Evolutionary conservation across 2,329 filamentous ascomycete species (phyloP), one percentile per base, ranked within the genome.

Genomic region (Dothidotthia symphoricarpi): DNA sequence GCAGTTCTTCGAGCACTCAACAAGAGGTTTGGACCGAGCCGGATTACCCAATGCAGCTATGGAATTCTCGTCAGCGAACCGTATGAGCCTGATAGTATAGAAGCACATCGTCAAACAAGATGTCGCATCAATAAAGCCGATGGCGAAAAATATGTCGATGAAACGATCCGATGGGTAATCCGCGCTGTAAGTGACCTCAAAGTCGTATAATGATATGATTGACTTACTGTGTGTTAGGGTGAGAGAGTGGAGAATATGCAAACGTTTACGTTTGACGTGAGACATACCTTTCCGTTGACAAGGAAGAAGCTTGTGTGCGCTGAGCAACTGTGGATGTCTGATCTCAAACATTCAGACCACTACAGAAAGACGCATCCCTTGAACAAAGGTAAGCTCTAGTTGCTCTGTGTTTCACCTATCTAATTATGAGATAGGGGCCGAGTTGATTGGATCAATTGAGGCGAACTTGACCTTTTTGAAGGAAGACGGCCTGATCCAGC

Each of bases 1-100:
- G 61, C 58, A 14, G 51, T 64, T 14, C 48, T 63, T 8, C 45
- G 59, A 15, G 60, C 60, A 7, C 34, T 63, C 16, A 53, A 57
- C 33, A 63, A 60, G 43, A 47, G 55, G 17, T 24, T 45, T 11
- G 60, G 59, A 1, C 62, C 61, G 0, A 40, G 31, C 9, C 41
- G 58, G 34, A 47, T 53, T 10, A 51, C 48, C 5, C 45, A 47
- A 24, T 57, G 49, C 16, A 65, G 62, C 43, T 65, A 59, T 32
- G 61, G 59, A 15, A 43, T 61, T 34, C 36, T 56, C 11, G 10
- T 30, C 2, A 38, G 19, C 26, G 33, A 41, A 16, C n/a, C 16
- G 26, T 39, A 39, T 16, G 24, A 41, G 8, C 32, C 41, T 22
- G 5, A 22, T 9, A 9, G 9, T 6, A 22, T 22, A 9, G 9